Evolutionary conservation across 768 basidiomycete genomes (phyloP), one percentile per base, ranked within the genome.

Genomic region (Lyophyllum atratum): DNA sequence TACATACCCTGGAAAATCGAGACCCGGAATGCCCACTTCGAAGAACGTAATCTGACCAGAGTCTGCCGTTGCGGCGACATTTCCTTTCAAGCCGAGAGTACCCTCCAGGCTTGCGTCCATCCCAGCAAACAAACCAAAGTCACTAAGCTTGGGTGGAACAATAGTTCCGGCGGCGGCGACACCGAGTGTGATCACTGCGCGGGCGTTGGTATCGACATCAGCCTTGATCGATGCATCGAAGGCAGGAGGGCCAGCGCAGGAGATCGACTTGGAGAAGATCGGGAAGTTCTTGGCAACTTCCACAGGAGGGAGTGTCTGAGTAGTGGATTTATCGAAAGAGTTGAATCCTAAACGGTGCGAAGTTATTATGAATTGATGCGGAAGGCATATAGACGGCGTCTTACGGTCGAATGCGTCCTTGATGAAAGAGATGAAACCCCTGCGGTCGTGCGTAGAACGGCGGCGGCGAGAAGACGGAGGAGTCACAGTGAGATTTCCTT

Each of bases 1-100:
- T 11, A 60, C 70, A 17, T 66, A 79, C 79, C 76, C 79, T 37
- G 82, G 80, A 64, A 84, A 74, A 59, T 80, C 76, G n/a, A 83
- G 70, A 4, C 79, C 81, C 0, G 79, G 79, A 54, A 84, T 70
- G 0, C 78, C 77, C 29, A 75, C 58, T 48, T 74, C 64, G 48
- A 79, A 70, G 19, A 84, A 60, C 7, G 65, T 63, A 46, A 81
- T 68, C 34, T 72, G 71, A 2, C 78, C 81, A 0, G 79, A 74
- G 60, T 79, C 76, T 17, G 81, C 54, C 1, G 65, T 33, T 1
- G 76, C 81, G 39, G 68, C 61, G 6, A 76, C 70, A 22, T 68
- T 70, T 10, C 76, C 77, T 9, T 61, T 66, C 28, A 83, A 17
- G 22, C 66, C 64, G 22, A 83, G 51, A 0, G 68, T 71, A 0